These are phyloP conservation scores for Phaseolus coccineus DNA, from an alignment of 331 rosid genomes.

Conservation along the genomic window DNA sequence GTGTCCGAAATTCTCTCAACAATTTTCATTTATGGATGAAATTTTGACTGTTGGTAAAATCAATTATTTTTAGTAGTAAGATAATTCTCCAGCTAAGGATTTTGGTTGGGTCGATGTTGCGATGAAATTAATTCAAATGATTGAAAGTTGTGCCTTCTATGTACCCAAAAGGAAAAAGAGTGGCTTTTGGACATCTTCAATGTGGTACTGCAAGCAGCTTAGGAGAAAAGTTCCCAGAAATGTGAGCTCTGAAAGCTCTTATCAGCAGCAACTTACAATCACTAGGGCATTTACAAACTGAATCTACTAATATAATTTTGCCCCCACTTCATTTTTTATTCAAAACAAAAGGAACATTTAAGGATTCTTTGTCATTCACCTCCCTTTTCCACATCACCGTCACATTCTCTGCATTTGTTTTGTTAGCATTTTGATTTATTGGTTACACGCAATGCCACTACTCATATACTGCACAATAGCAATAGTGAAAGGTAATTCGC, in stretches of 20 bases:
- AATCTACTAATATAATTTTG: background rate
- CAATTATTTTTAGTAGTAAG: no score
- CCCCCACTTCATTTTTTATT: background rate
- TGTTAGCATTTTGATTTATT: constrained; percentile 48
- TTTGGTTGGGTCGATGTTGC: no score
- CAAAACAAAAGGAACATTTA: background rate
- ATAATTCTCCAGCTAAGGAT: no score
- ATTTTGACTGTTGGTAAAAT: no score
- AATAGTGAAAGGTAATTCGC: constrained; percentile 32
- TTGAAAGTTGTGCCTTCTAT: no score
- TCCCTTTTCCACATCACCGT: constrained; percentile 64
- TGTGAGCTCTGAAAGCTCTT: constrained; percentile 8
- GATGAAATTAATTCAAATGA: no score
- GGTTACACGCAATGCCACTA: constrained; percentile 72
- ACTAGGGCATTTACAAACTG: background rate
- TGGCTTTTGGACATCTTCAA: background rate
- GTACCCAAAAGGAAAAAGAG: background rate
- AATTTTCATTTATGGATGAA: no score
- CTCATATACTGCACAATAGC: background rate
- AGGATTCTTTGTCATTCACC: constrained; percentile 39
- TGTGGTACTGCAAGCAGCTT: background rate
- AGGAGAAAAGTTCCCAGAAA: background rate
- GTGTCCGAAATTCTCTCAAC: no score
- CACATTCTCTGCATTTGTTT: constrained; percentile 60
- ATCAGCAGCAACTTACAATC: background rate